These are phyloP conservation scores for Rhizopogon hawkerae DNA, from an alignment of 1,284 basidiomycete species.

Conservation along the genomic window DNA sequence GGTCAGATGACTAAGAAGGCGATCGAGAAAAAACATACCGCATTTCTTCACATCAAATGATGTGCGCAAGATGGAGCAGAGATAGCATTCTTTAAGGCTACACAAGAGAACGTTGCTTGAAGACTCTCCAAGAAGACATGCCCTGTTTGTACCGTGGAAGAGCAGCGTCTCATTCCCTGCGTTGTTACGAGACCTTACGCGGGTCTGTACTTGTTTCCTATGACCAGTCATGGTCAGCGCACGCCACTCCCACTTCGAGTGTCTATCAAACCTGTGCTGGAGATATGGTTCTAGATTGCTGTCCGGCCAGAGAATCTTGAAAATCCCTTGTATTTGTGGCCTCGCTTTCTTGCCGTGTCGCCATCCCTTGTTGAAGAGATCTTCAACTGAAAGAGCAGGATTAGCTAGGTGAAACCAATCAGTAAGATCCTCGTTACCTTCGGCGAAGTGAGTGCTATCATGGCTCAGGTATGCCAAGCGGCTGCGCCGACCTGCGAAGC, in stretches of 20 bases:
- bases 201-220: conserved; percentile 23
- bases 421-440: conserved; percentile 16
- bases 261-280: conserved; percentile 35
- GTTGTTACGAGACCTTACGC: conserved; percentile 22
- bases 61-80: conserved; percentile 45
- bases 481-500: conserved; percentile 26
- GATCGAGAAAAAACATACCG: conserved; percentile 29
- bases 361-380: conserved; percentile 47
- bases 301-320: conserved; percentile 42
- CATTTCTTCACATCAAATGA: conserved; percentile 50
- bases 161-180: conserved; percentile 44
- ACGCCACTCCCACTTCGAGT: background rate
- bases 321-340: conserved; percentile 44
- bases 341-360: conserved; percentile 43
- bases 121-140: conserved; percentile 46
- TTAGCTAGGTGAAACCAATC: background rate
- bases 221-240: background rate
- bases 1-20: background rate
- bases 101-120: conserved; percentile 37
- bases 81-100: conserved; percentile 35
- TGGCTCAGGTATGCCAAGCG: conserved; percentile 29
- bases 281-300: conserved; percentile 38
- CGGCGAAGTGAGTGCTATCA: conserved; percentile 14
- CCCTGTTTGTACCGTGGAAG: conserved; percentile 54
- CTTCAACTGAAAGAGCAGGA: conserved; percentile 33